Base-by-base conservation (phyloP, 805 yeast genomes). In the Candida lessepsii region DNA sequence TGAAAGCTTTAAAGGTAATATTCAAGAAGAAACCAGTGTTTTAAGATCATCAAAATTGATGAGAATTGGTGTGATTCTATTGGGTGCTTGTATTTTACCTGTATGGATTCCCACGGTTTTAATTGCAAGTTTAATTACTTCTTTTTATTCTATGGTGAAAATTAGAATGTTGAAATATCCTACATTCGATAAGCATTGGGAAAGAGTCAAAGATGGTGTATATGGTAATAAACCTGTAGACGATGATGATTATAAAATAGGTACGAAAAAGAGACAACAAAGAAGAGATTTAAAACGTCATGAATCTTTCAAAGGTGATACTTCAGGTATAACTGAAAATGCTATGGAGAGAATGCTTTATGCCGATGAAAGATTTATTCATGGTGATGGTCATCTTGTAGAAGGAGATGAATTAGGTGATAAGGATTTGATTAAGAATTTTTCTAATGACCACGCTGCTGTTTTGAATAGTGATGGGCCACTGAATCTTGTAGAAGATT, bases 81-180 rank as follows among this genome's bases (percentile, higher is more conserved):
- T 54, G n/a, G 42, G 50, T 11, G 55, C 61, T 1, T 26, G 53
- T 14, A 48, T 69, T 9, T 37, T 76, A 5, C 81, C 82, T 0
- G 41, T 75, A 24, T 76, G 80, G 79, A 55, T 76, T 15, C 79
- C 81, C 1, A 39, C 72, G 13, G 67, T 75, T 2, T 47, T 75
- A 17, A 56, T 61, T 15, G 51, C 65, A 1, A 55, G 65, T 13
- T 56, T 68, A 1, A 44, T 65, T 8, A 61, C 65, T 3, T 61
- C 74, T 1, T 51, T 67, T n/a, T 70, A 63, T 47, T 56, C 74
- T 42, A 56, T 65, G 47, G 51, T 71, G 17, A 71, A 64, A 39
- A 56, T 67, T n/a, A 51, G 58, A 37, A 20, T 61, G 3, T 37
- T 59, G 11, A 45, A 48, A 9, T 30, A 53, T 1, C 65, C 67